phyloP scores from a whole-genome alignment of 495 filamentous ascomycete species.

The Paragyromitra xinjiangensis region DNA sequence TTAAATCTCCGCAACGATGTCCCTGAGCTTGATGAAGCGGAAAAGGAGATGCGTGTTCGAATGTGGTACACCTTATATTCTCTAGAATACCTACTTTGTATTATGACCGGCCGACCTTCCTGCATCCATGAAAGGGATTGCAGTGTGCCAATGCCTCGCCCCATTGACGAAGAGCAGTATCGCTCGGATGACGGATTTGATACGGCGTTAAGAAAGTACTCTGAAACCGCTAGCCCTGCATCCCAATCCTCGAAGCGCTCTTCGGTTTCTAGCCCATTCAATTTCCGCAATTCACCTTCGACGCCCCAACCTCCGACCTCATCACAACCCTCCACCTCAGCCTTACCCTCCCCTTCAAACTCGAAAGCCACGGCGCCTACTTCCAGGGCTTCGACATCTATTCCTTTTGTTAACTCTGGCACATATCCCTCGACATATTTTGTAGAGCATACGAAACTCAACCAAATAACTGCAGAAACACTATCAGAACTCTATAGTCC shows the following conservation, averaged over 20 bases:
- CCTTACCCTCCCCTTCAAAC: constrained; percentile 37
- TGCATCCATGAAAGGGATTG: constrained; percentile 66
- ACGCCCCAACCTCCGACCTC: constrained; percentile 17
- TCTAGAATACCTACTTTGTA: constrained; percentile 67
- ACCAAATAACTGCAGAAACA: constrained; percentile 64
- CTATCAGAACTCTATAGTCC: constrained; percentile 69
- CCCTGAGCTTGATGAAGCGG: constrained; percentile 61
- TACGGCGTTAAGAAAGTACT: constrained; percentile 48
- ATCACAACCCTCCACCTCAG: constrained; percentile 24
- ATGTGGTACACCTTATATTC: constrained; percentile 71
- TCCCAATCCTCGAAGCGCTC: constrained; percentile 23
- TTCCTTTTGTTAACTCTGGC: constrained; percentile 31
- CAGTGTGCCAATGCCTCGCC: constrained; percentile 66
- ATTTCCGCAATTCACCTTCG: constrained; percentile 35
- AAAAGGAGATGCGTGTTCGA: constrained; percentile 67
- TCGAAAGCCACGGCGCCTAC: constrained; percentile 8
- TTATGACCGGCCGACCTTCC: constrained; percentile 69
- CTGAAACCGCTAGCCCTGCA: constrained; percentile 29
- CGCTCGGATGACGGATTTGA: constrained; percentile 46
- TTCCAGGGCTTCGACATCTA: constrained; percentile 28
- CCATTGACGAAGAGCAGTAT: constrained; percentile 65
- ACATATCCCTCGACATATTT: constrained; percentile 53
- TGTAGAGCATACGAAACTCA: constrained; percentile 55
- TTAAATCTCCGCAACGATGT: constrained; percentile 69
- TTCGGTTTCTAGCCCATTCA: constrained; percentile 35